phyloP scores from a whole-genome alignment of 176 grass and related monocot species.

The Oryza glumipatula region DNA sequence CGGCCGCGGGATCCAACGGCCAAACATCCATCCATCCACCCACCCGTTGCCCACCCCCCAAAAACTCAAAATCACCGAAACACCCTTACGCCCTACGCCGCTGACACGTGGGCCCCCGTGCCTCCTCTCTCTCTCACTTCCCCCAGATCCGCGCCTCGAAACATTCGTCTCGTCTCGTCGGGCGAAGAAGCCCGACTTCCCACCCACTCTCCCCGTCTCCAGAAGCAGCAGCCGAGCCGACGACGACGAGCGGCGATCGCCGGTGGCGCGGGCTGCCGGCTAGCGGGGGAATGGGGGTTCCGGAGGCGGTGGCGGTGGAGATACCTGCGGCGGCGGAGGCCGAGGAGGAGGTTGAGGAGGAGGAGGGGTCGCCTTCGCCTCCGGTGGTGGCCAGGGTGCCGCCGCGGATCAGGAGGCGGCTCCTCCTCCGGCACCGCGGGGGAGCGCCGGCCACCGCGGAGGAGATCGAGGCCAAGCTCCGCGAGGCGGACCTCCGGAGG shows the following conservation, averaged over 20 bases:
- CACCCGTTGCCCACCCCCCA: too few species aligned
- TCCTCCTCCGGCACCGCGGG: slow-evolving; percentile 42
- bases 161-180: background rate
- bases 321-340: slow-evolving; percentile 53
- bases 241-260: too few species aligned
- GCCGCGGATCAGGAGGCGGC: slow-evolving; percentile 74
- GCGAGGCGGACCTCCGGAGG: slow-evolving; percentile 68
- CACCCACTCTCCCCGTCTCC: background rate
- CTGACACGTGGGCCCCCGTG: background rate
- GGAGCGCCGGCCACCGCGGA: slow-evolving; percentile 54
- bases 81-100: background rate
- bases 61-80: background rate
- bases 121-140: background rate
- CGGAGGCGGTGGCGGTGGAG: slow-evolving; percentile 63
- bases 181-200: background rate
- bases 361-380: slow-evolving; percentile 24
- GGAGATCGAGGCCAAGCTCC: slow-evolving; percentile 88
- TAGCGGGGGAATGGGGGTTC: slow-evolving; percentile 34
- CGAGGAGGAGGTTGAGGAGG: slow-evolving; percentile 9
- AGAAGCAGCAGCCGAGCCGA: background rate
- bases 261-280: background rate
- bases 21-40: too few species aligned
- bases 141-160: slow-evolving; percentile 10
- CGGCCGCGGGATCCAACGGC: too few species aligned
- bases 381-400: slow-evolving; percentile 56